These are phyloP conservation scores for Heliosperma pusillum DNA, from an alignment of 148 eudicot genomes.

Conservation along the genomic window DNA sequence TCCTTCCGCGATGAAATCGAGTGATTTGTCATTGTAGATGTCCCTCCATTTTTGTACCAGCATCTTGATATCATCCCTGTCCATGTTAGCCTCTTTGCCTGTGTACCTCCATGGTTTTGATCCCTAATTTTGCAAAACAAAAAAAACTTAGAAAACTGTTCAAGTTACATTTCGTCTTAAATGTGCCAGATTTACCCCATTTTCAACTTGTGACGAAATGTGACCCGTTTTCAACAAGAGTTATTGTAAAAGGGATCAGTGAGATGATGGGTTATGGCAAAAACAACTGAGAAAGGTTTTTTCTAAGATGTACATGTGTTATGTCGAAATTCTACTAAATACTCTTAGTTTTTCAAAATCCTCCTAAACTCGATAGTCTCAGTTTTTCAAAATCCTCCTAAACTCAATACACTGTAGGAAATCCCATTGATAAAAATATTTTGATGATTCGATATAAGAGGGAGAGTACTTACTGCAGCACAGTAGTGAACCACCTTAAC, in stretches of 20 bases:
- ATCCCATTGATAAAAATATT: too few relatives aligned
- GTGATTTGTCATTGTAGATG: slow-evolving; percentile 45
- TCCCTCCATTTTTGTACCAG: slow-evolving; percentile 68
- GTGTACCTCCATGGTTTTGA: slow-evolving; percentile 86
- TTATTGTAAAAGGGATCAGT: too few relatives aligned
- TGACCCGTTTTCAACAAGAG: too few relatives aligned
- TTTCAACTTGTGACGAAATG: too few relatives aligned
- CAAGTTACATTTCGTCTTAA: too few relatives aligned
- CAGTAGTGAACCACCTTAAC: slow-evolving; percentile 82
- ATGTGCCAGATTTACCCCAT: too few relatives aligned
- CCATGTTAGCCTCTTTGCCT: slow-evolving; percentile 62
- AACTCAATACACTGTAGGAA: not conserved
- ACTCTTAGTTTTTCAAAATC: too few relatives aligned
- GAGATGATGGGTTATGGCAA: not conserved
- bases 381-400: too few relatives aligned
- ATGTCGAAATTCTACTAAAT: too few relatives aligned
- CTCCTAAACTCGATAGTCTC: too few relatives aligned
- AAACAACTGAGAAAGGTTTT: not conserved
- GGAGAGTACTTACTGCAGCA: slow-evolving; percentile 42
- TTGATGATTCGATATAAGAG: not conserved
- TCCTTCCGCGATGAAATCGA: slow-evolving; percentile 38
- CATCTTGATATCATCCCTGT: slow-evolving; percentile 56
- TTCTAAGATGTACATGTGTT: too few relatives aligned
- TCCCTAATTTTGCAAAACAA: slow-evolving; percentile 44
- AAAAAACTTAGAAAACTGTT: too few relatives aligned